Base-by-base conservation (phyloP, 2,329 filamentous ascomycete species). In the Chrysoporthe puriensis region DNA sequence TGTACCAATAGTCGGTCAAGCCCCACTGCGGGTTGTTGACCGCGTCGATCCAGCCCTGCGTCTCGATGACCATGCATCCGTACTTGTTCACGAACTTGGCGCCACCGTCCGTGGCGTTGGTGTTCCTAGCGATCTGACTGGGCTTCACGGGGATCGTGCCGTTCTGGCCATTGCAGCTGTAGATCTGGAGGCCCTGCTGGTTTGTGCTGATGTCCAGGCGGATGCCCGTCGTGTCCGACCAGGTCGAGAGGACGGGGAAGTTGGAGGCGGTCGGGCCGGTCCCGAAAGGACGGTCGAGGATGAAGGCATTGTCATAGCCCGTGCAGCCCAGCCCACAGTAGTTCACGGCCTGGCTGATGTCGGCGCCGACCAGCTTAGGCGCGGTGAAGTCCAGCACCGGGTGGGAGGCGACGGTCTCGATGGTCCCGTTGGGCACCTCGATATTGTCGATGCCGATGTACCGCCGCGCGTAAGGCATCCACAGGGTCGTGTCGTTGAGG, bases 11-110 rank as follows among this genome's bases (percentile, higher is more conserved):
- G 43, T 66, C 65, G 7, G 60, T 52, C 40, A 62, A 13, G 3
- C 65, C 65, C 65, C 65, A 66, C 44, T 66, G 59, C 18, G 65
- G 65, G 21, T 66, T 66, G 11, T 66, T 66, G n/a, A 66, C 65
- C 2, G 65, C 60, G 21, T 66, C 65, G 36, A 66, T 66, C 60
- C 48, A 52, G 50, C 65, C 65, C 43, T 66, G 65, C 4, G 65
- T 66, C 52, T 66, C 65, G n/a, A 66, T 59, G n/a, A 66, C 65
- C 11, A 66, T 43, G 26, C 65, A 66, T 9, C 65, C 43, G 43
- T 66, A 66, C 65, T 66, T 62, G 50, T 66, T 66, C 18, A 66
- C 65, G 5, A 52, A 66, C 65, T 66, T 66, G 4, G 65, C 65
- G 0, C 65, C 65, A 3, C 65, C 65, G 32, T 48, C 65, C 6